These are phyloP conservation scores for Euphorbia schlechtendalii DNA, from an alignment of 441 rosid species.

Conservation along the genomic window DNA sequence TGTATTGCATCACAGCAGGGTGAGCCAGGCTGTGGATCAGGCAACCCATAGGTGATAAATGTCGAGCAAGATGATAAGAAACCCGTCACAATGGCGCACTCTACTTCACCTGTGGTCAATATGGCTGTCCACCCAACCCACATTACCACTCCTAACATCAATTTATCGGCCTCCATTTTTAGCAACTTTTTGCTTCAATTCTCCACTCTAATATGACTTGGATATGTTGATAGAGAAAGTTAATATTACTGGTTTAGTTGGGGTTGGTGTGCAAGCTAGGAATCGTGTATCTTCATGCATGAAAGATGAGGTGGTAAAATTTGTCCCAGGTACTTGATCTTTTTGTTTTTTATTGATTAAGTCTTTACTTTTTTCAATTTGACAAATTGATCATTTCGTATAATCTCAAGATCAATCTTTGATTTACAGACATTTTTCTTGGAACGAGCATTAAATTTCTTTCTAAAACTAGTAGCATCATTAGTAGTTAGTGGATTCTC, in stretches of 20 bases:
- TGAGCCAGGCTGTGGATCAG: constrained; percentile 67
- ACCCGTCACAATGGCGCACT: constrained; percentile 51
- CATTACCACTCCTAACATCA: constrained; percentile 11
- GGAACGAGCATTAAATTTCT: too few species aligned
- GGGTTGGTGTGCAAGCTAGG: constrained; percentile 15
- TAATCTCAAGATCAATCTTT: too few species aligned
- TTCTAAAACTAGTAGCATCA: too few species aligned
- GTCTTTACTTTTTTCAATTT: too few species aligned
- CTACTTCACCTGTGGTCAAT: constrained; percentile 20
- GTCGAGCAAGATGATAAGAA: constrained; percentile 48
- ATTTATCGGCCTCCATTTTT: constrained; percentile 13
- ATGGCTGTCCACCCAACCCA: constrained; percentile 20
- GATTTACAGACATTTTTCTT: too few species aligned
- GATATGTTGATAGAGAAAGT: too few species aligned
- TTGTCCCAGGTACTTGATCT: too few species aligned
- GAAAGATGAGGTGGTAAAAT: background rate
- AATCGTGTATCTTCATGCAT: background rate
- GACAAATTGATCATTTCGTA: too few species aligned
- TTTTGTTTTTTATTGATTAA: too few species aligned
- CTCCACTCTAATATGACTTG: too few species aligned
- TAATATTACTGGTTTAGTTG: background rate
- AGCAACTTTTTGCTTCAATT: too few species aligned
- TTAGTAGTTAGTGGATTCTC: too few species aligned
- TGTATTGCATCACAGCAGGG: constrained; percentile 64
- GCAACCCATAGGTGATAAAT: constrained; percentile 52